Evolutionary conservation across 2,329 filamentous ascomycete species (phyloP).

Genomic region (Sclerotinia borealis): DNA sequence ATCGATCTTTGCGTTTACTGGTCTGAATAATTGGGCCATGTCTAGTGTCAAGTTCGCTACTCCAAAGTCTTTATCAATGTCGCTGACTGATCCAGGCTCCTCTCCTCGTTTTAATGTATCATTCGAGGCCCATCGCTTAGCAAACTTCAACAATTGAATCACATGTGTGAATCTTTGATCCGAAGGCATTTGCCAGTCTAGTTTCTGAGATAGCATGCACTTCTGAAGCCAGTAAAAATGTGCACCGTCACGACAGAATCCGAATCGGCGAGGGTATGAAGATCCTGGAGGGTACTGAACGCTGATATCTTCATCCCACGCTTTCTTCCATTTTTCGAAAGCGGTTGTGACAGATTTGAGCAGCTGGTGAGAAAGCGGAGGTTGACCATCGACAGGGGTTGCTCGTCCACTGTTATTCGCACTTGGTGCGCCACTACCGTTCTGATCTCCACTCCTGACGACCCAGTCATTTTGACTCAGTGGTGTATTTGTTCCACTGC

Average conservation of each 20-base stretch:
- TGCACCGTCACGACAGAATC: slow-evolving; percentile 65
- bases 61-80: slow-evolving; percentile 63
- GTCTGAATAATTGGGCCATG: slow-evolving; percentile 66
- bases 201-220: slow-evolving; percentile 55
- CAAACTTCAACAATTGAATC: slow-evolving; percentile 54
- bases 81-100: slow-evolving; percentile 60
- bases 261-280: slow-evolving; percentile 53
- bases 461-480: slow-evolving; percentile 55
- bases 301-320: slow-evolving; percentile 65
- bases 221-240: slow-evolving; percentile 70
- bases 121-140: slow-evolving; percentile 53
- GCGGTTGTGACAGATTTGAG: slow-evolving; percentile 46
- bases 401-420: slow-evolving; percentile 41
- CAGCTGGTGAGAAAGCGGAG: slow-evolving; percentile 39
- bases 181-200: slow-evolving; percentile 49
- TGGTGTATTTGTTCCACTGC: slow-evolving; percentile 48
- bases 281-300: slow-evolving; percentile 55
- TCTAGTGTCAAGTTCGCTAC: slow-evolving; percentile 59
- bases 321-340: slow-evolving; percentile 65
- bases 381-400: slow-evolving; percentile 39
- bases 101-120: slow-evolving; percentile 61
- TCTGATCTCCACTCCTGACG: slow-evolving; percentile 37
- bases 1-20: slow-evolving; percentile 42
- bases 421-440: slow-evolving; percentile 38
- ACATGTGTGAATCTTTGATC: slow-evolving; percentile 56